phyloP scores from a whole-genome alignment of 2,329 filamentous ascomycete species.

The Fusarium irregulare region DNA sequence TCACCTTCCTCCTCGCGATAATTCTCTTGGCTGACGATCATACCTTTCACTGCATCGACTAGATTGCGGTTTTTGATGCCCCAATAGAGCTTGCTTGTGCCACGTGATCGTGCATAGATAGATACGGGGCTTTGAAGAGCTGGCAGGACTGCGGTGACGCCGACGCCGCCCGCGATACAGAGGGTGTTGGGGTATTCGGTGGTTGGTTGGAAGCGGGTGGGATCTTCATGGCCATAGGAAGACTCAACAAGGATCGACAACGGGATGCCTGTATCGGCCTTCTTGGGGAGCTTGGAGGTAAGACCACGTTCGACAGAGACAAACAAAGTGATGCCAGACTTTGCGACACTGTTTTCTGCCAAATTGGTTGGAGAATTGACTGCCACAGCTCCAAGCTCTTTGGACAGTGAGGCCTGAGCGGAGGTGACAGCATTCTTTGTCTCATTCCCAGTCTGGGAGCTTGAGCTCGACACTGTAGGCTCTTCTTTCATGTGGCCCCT shows the following conservation, averaged over 20 bases:
- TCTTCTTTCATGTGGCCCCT: neutral
- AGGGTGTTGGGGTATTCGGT: conserved; percentile 44
- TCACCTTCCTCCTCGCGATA: neutral
- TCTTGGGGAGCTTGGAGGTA: conserved; percentile 38
- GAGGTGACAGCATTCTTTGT: neutral
- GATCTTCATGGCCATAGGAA: conserved; percentile 46
- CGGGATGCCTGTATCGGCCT: conserved; percentile 20
- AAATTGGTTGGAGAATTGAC: neutral
- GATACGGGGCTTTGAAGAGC: conserved; percentile 39
- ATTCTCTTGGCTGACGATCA: conserved; percentile 30
- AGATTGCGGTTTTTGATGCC: conserved; percentile 42
- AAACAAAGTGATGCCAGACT: conserved; percentile 46
- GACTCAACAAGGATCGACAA: conserved; percentile 47
- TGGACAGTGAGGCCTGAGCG: conserved; percentile 1
- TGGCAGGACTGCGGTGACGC: conserved; percentile 47
- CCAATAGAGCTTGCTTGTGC: conserved; percentile 48
- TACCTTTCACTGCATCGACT: conserved; percentile 43
- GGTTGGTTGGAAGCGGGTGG: conserved; percentile 33
- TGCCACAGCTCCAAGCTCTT: conserved; percentile 24
- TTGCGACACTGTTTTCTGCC: neutral
- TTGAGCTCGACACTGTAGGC: neutral
- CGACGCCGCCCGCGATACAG: conserved; percentile 49
- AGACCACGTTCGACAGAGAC: conserved; percentile 39
- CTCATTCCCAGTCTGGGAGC: conserved; percentile 26
- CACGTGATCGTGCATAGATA: conserved; percentile 30